Percentiles rank a stretch among this genome's conserved stretches.
phyloP scores from a whole-genome alignment of 306 rosid genomes.

The Begonia peltatifolia region DNA sequence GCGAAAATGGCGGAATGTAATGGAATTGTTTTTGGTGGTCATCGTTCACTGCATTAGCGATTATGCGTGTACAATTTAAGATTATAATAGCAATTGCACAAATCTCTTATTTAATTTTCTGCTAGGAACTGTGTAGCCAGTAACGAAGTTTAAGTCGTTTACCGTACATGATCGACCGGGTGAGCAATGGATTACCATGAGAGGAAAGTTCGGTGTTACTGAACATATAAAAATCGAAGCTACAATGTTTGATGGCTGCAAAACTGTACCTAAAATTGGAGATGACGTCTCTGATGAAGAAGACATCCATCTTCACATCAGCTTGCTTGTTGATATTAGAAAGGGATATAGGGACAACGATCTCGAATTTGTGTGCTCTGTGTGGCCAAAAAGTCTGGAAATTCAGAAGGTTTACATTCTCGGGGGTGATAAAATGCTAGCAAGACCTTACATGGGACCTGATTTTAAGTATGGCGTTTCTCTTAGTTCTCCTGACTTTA shows the following conservation, averaged over 20 bases:
- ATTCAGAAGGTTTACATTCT: slow-evolving; percentile 49
- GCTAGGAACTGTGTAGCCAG: slow-evolving; percentile 31
- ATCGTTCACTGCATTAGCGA: too few species aligned
- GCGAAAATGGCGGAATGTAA: too few species aligned
- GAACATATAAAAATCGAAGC: slow-evolving; percentile 65
- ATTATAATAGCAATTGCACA: not conserved
- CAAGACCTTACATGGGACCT: slow-evolving; percentile 56
- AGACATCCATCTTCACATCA: slow-evolving; percentile 41
- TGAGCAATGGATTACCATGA: slow-evolving; percentile 53
- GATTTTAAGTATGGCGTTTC: slow-evolving; percentile 39
- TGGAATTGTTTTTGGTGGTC: too few species aligned
- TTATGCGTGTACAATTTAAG: too few species aligned
- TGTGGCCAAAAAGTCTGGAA: slow-evolving; percentile 55
- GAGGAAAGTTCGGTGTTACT: slow-evolving; percentile 33
- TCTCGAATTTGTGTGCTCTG: slow-evolving; percentile 64
- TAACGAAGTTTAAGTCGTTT: slow-evolving; percentile 40
- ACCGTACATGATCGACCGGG: slow-evolving; percentile 54
- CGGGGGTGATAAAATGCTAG: slow-evolving; percentile 17
- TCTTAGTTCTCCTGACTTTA: not conserved
- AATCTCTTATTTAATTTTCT: not conserved
- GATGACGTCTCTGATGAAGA: slow-evolving; percentile 41
- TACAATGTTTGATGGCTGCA: slow-evolving; percentile 70
- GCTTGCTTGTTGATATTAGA: slow-evolving; percentile 57
- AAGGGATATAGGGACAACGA: slow-evolving; percentile 30
- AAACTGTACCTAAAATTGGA: slow-evolving; percentile 30